Evolutionary conservation across 257 asterid species (phyloP).

Genomic region (Agastache rugosa): DNA sequence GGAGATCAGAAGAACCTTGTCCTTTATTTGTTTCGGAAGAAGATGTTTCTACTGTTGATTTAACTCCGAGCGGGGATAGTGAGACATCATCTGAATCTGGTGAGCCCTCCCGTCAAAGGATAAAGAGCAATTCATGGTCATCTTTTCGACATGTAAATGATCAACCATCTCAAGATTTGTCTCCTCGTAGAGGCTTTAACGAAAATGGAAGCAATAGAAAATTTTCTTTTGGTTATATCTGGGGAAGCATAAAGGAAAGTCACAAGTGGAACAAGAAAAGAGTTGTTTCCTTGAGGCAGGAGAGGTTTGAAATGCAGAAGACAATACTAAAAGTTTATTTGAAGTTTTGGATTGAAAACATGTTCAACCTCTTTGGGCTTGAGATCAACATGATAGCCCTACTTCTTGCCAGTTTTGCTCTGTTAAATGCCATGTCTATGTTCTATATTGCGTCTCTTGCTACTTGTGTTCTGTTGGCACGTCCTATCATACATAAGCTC

Average conservation of each 20-base stretch:
- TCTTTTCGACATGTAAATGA: slow-evolving; percentile 47
- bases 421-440: slow-evolving; percentile 82
- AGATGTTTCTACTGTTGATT: slow-evolving; percentile 52
- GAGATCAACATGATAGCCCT: slow-evolving; percentile 93
- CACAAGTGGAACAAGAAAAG: slow-evolving; percentile 85
- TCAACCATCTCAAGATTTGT: slow-evolving; percentile 52
- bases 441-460: slow-evolving; percentile 81
- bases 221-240: slow-evolving; percentile 64
- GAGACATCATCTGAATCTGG: slow-evolving; percentile 49
- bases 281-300: slow-evolving; percentile 73
- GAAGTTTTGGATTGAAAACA: slow-evolving; percentile 95
- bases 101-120: slow-evolving; percentile 49
- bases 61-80: slow-evolving; percentile 54
- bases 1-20: slow-evolving; percentile 85
- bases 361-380: slow-evolving; percentile 97
- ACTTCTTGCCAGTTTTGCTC: slow-evolving; percentile 90
- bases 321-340: slow-evolving; percentile 79
- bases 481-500: slow-evolving; percentile 72
- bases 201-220: slow-evolving; percentile 48
- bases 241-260: slow-evolving; percentile 93
- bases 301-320: slow-evolving; percentile 92
- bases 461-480: slow-evolving; percentile 81
- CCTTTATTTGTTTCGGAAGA: slow-evolving; percentile 78
- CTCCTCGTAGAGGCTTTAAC: slow-evolving; percentile 43
- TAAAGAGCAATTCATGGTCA: slow-evolving; percentile 63